Evolutionary conservation across 331 rosid species (phyloP), one percentile per base, ranked within the genome.

Genomic region (Saraca asoca): DNA sequence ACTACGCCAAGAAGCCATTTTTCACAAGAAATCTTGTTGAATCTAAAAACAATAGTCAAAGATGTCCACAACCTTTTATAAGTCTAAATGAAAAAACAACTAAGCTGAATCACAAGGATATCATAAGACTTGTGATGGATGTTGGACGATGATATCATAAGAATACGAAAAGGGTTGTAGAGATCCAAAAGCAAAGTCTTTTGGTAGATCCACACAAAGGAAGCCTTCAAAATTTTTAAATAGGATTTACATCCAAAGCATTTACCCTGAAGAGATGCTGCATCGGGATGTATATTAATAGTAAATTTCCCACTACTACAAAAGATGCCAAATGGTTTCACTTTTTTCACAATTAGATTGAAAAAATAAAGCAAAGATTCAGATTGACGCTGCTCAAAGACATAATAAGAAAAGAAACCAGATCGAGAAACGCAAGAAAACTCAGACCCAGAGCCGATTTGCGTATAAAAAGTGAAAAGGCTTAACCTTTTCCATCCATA

Each of bases 201-300:
- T 43, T 5, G 13, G 31, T 24, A 24, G 31, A 1, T 24, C 3
- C 31, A 24, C 31, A 2, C 31, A 44, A 15, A 33, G 12, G 10
- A 58, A 17, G 9, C 17, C 8, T 20, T 11, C 51, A 37, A 35
- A 19, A 7, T 5, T 35, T 51, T 5, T 55, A 44, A 20, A 8
- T 39, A 12, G 0, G 19, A 72, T 38, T n/a, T 20, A 65, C 39
- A 33, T 34, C 10, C 11, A 52, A 41, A 14, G 45, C 14, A 20
- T 12, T 18, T 56, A 48, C 19, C 31, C 48, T 12, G 9, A 19
- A 5, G 13, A 29, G 12, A 43, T 0, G 51, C 54, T 42, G 42
- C 71, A 63, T 72, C 64, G 31, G 67, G 60, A 31, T 9, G n/a
- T 7, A 17, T 43, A 51, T n/a, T 19, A 58, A 29, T 8, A 17